A percentile compares a stretch with the other conserved stretches of the same genome.
Conservation (phyloP, 2,329 filamentous ascomycete genomes). For the Fusarium sp. region DNA sequence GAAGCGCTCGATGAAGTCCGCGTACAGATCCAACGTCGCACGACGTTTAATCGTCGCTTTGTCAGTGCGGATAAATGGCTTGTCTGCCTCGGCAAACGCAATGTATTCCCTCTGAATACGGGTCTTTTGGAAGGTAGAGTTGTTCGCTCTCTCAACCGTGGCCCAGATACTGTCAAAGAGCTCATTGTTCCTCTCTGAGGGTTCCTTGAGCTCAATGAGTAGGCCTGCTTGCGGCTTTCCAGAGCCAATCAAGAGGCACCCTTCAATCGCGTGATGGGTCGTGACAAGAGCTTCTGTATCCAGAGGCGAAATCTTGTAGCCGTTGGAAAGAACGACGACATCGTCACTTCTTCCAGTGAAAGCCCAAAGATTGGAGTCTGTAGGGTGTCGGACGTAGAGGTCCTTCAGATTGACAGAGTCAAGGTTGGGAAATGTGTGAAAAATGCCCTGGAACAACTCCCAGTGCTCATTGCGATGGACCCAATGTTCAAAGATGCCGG, state of each 20-base stretch:
- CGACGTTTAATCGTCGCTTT: slow-evolving; percentile 13
- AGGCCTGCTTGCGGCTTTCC: not conserved
- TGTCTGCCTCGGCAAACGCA: not conserved
- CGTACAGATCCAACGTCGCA: slow-evolving; percentile 3
- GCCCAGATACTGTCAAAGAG: slow-evolving; percentile 15
- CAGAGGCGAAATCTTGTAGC: slow-evolving; percentile 49
- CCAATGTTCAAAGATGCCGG: slow-evolving; percentile 50
- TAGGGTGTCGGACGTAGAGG: slow-evolving; percentile 46
- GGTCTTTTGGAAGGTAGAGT: slow-evolving; percentile 10
- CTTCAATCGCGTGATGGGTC: slow-evolving; percentile 44
- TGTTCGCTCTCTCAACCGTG: not conserved
- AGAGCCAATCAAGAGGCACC: slow-evolving; percentile 40
- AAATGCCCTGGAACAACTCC: slow-evolving; percentile 40
- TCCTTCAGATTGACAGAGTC: slow-evolving; percentile 49
- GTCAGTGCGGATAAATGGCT: slow-evolving; percentile 7
- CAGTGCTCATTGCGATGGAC: slow-evolving; percentile 48
- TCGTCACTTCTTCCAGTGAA: slow-evolving; percentile 50
- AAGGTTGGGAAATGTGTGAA: slow-evolving; percentile 49
- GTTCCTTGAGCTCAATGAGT: not conserved
- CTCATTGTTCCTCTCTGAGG: not conserved
- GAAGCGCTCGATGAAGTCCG: slow-evolving; percentile 8
- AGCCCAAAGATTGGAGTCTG: slow-evolving; percentile 47
- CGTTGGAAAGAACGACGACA: slow-evolving; percentile 49
- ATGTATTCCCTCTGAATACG: not conserved
- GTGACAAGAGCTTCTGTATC: slow-evolving; percentile 47